Base-by-base conservation (phyloP, 345 rosid species). In the Brassica nigra region DNA sequence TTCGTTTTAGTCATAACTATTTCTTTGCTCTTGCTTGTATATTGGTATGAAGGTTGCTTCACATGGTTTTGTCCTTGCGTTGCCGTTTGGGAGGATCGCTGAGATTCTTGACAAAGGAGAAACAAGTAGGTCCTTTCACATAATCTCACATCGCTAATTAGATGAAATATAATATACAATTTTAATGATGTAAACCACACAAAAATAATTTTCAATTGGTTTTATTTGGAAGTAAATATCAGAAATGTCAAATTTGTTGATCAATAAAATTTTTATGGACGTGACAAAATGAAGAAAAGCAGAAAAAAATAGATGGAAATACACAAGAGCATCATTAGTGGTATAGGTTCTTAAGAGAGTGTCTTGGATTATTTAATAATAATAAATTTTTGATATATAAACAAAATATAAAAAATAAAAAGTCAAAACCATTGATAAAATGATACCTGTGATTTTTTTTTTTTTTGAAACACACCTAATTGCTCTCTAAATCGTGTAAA, bases 41-140 rank as follows among this genome's bases (percentile, higher is more conserved):
- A 62, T 52, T 70, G 10, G 6, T 29, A 20, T 72, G 62, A 67
- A 89, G 91, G 88, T 79, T 81, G 74, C 30, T 61, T 83, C n/a
- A 80, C 86, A 37, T 85, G 82, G 59, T 83, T 84, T 80, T 87
- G 87, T 73, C 91, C 91, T 52, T 89, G 93, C 76, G 57, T 86
- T 62, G 84, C 82, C 82, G 12, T 86, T 89, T 62, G 93, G 89
- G 15, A 80, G 72, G 80, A 84, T 83, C 11, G 89, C 83, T 15
- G 91, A 89, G 84, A 84, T 89, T 36, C 44, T 86, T 33, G 90
- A 88, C 73, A 49, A 71, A 75, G 93, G 93, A 10, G 85, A 75
- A n/a, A 84, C 83, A 70, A 49, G 93, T 87, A 74, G 27, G 27
- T 66, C 54, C 70, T 37, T 66, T 39, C 31, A 20, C 23, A 11